Evolutionary conservation across 108 stramenopile genomes (phyloP).

Genomic region (Skeletonema tropicum): DNA sequence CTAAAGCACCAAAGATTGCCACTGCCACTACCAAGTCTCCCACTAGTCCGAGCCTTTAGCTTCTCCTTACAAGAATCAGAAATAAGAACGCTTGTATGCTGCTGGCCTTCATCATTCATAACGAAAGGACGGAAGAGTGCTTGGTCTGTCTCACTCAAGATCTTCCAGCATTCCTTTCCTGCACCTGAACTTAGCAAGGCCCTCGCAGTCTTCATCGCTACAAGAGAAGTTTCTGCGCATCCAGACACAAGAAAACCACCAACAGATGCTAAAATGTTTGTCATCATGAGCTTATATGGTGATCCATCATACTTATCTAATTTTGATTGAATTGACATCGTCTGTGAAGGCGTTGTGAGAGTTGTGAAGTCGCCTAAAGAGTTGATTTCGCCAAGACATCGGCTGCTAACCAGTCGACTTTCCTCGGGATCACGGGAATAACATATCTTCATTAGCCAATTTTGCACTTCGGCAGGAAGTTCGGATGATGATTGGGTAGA

Average conservation of each 20-base stretch:
- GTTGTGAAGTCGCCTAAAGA: neutral
- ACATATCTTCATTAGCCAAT: constrained; percentile 25
- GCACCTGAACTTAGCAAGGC: constrained; percentile 46
- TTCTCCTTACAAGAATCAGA: constrained; percentile 30
- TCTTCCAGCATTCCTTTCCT: constrained; percentile 48
- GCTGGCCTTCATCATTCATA: constrained; percentile 19
- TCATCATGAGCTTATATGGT: constrained; percentile 33
- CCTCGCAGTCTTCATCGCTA: constrained; percentile 61
- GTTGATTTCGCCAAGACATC: constrained; percentile 54
- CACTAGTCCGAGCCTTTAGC: constrained; percentile 16
- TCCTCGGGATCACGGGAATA: constrained; percentile 43
- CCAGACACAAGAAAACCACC: constrained; percentile 49
- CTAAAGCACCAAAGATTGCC: constrained; percentile 73
- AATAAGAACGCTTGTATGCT: constrained; percentile 23
- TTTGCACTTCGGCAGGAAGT: constrained; percentile 5
- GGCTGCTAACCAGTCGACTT: constrained; percentile 47
- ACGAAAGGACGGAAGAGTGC: constrained; percentile 34
- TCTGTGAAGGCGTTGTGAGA: neutral
- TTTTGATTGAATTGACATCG: constrained; percentile 18
- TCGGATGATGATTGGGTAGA: neutral
- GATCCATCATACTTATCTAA: neutral
- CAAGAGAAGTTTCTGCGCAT: constrained; percentile 44
- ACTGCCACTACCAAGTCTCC: constrained; percentile 3
- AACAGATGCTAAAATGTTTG: constrained; percentile 27
- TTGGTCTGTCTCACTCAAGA: constrained; percentile 29